Conservation (phyloP, 2,329 filamentous ascomycete species). For the Cladosporium colombiae region DNA sequence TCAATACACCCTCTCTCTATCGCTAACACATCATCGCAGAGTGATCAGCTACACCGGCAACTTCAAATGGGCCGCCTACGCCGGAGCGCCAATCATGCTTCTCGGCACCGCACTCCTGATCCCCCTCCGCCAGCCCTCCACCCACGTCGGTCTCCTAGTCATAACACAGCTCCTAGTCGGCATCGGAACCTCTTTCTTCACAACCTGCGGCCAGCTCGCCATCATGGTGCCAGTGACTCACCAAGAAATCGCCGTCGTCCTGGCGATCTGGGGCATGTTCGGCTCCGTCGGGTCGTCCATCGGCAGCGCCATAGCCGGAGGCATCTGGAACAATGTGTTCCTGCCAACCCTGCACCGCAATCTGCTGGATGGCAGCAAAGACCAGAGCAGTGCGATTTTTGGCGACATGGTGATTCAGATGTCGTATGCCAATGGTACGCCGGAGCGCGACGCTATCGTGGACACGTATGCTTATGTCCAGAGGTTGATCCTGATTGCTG, state of each 20-base stretch:
- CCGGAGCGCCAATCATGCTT: slow-evolving; percentile 39
- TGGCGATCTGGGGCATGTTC: slow-evolving; percentile 28
- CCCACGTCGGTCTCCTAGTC: slow-evolving; percentile 52
- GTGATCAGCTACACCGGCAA: not conserved
- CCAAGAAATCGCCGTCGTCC: slow-evolving; percentile 29
- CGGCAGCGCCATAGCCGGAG: slow-evolving; percentile 44
- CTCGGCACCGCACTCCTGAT: slow-evolving; percentile 39
- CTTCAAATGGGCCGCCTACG: slow-evolving; percentile 24
- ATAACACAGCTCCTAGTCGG: slow-evolving; percentile 62
- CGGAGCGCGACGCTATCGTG: slow-evolving; percentile 48
- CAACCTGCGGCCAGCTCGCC: slow-evolving; percentile 61
- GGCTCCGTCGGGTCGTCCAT: slow-evolving; percentile 51
- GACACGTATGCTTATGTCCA: slow-evolving; percentile 39
- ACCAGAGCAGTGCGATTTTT: slow-evolving; percentile 45
- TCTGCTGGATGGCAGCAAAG: slow-evolving; percentile 18
- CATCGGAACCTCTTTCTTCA: slow-evolving; percentile 57
- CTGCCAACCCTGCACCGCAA: slow-evolving; percentile 22
- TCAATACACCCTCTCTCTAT: not conserved
- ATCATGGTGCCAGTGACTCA: slow-evolving; percentile 53
- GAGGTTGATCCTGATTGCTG: slow-evolving; percentile 40
- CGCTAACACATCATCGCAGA: not conserved
- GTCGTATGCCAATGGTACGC: slow-evolving; percentile 52
- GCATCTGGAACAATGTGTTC: slow-evolving; percentile 31
- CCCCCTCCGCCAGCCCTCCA: slow-evolving; percentile 39
- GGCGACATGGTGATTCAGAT: slow-evolving; percentile 56